Evolutionary conservation across 1,284 basidiomycete genomes (phyloP), one percentile per base, ranked within the genome.

Genomic region (Fomitopsis schrenkii): DNA sequence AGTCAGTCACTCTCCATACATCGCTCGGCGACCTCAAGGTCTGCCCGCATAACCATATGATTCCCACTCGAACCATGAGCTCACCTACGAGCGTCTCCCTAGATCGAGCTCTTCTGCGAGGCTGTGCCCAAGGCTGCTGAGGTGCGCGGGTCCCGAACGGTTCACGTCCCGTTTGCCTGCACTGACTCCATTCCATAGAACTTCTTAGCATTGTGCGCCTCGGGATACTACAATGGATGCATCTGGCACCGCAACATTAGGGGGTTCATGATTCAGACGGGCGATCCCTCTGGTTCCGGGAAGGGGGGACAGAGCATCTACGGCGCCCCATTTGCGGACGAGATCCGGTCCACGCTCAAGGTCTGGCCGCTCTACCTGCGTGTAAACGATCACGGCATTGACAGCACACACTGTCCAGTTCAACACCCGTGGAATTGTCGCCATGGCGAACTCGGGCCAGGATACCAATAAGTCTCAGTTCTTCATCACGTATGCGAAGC

Each of bases 91-190:
- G 48, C 57, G 28, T 59, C 33, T 45, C 38, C 40, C 35, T 71
- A 98, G 95, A 88, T 98, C 66, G 97, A 99, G 76, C 76, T 99
- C 28, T 99, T 98, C 77, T 98, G 97, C 76, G 97, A 99, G 75
- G 88, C 94, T 8, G 93, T 95, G 17, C 97, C 97, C 14, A 93
- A 94, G 71, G 83, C 95, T 19, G 94, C 96, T 64, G 96, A 99
- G 81, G 94, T 94, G 66, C 22, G 77, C 71, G 7, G 10, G 55
- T 40, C 50, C 58, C 26, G 33, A 17, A 2, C 30, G 30, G 8
- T 33, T 8, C 1, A 3, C 30, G 30, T 26, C 22, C n/a, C 22
- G n/a, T 52, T 22, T 54, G 17, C 52, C 6, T 15, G 5, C 7
- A 22, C 9, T 50, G 22, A 54, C 52, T 55, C 33, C 52, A 55